phyloP scores from a whole-genome alignment of 2,329 filamentous ascomycete genomes.

The Fusarium sp. region DNA sequence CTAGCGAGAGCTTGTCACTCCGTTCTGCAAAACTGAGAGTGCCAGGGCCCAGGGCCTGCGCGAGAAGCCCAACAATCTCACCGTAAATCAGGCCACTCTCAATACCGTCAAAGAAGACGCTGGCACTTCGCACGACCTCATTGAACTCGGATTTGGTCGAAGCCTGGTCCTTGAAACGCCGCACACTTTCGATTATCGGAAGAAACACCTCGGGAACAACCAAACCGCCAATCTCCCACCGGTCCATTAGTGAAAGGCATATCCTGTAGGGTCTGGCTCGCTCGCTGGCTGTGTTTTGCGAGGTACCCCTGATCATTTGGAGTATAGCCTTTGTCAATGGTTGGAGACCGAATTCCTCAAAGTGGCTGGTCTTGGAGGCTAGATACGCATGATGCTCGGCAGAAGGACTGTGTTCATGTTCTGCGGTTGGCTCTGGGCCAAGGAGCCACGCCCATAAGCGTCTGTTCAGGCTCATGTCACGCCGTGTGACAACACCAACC shows the following conservation, averaged over 20 bases:
- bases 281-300: constrained; percentile 61
- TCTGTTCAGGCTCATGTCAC: constrained; percentile 97
- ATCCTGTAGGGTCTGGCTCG: constrained; percentile 89
- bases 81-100: constrained; percentile 94
- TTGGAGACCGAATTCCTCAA: constrained; percentile 81
- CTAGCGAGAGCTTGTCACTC: constrained; percentile 75
- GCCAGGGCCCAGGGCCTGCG: constrained; percentile 66
- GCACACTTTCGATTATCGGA: constrained; percentile 84
- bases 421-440: constrained; percentile 74
- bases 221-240: constrained; percentile 94
- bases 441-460: constrained; percentile 97
- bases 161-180: constrained; percentile 75
- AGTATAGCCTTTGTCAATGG: constrained; percentile 80
- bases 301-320: constrained; percentile 72
- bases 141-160: constrained; percentile 77
- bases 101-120: constrained; percentile 96
- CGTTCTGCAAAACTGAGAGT: constrained; percentile 59
- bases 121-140: constrained; percentile 92
- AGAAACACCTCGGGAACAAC: constrained; percentile 91
- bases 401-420: constrained; percentile 59
- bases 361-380: constrained; percentile 79
- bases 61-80: constrained; percentile 78
- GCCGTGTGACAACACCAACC: constrained; percentile 84
- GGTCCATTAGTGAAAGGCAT: constrained; percentile 95
- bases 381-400: constrained; percentile 60